phyloP scores from a whole-genome alignment of 768 basidiomycete genomes.

The Termitomyces sp. region DNA sequence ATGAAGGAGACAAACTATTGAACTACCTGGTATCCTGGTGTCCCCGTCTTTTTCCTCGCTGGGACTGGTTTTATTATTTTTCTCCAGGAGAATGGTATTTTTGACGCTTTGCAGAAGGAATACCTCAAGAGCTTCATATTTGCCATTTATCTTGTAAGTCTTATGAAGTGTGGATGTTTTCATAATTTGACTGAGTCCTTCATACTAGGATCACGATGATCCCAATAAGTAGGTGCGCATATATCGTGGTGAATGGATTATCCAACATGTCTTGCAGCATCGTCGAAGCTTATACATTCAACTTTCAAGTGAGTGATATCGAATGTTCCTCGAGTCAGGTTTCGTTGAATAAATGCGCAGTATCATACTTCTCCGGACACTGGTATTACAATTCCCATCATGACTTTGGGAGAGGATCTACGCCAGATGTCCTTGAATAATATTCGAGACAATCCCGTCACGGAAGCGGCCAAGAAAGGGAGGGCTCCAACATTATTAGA shows the following conservation, averaged over 20 bases:
- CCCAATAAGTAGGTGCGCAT: constrained; percentile 65
- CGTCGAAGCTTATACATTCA: constrained; percentile 85
- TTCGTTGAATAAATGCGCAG: constrained; percentile 27
- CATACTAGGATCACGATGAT: constrained; percentile 75
- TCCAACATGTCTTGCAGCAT: constrained; percentile 42
- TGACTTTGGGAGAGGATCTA: constrained; percentile 64
- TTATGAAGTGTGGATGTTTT: not conserved
- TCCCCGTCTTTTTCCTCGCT: constrained; percentile 5
- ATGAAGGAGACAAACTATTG: constrained; percentile 77
- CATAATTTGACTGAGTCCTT: not conserved
- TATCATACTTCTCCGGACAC: constrained; percentile 67
- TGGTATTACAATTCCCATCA: constrained; percentile 54
- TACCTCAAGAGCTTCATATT: constrained; percentile 85
- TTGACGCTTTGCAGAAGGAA: constrained; percentile 78
- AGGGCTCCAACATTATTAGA: constrained; percentile 70
- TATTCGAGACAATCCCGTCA: constrained; percentile 46
- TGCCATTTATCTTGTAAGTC: constrained; percentile 72
- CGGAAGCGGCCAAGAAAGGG: constrained; percentile 53
- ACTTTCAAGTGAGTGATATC: constrained; percentile 56
- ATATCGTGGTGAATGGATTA: constrained; percentile 16
- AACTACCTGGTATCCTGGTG: constrained; percentile 64
- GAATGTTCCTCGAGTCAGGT: not conserved
- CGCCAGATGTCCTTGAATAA: constrained; percentile 42
- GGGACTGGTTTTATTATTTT: not conserved
- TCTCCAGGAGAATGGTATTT: constrained; percentile 76